Base-by-base conservation (phyloP, 2,329 filamentous ascomycete genomes). In the Botrytis byssoidea region DNA sequence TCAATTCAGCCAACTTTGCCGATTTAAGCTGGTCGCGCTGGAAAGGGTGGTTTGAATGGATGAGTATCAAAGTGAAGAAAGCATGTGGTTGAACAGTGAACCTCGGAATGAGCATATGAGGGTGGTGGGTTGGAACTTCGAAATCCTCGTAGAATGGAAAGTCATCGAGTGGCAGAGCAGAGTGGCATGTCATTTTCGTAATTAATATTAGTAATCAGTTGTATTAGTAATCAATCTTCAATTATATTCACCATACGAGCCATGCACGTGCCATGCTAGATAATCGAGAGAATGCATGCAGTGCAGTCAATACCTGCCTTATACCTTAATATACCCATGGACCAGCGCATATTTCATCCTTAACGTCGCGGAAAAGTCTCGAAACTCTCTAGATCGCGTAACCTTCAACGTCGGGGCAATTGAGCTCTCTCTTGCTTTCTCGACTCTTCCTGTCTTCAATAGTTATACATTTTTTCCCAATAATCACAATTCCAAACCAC, bases 401-500 rank as follows among this genome's bases (percentile, higher is more conserved):
- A 73, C 29, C 66, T 29, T 61, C 73, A 70, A 75, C 74, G 74
- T 75, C 51, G 51, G 51, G 16, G 14, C 51, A 57, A 69, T 73
- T 64, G 44, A 67, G 55, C 35, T 55, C 61, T 74, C 51, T 57
- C 51, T 57, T 14, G 14, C 51, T 18, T 16, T 57, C 51, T 57
- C 51, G n/a, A 29, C 51, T 18, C 51, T 32, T 29, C 70, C 77
- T 75, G 73, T 75, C 74, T 73, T 75, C 72, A 73, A 42, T 71
- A 67, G 16, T 46, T 44, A 22, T 40, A 59, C 10, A 57, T 60
- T 40, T 51, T 32, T 48, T 32, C n/a, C 51, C 65, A 46, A 72
- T 69, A 57, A 67, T 59, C 10, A 72, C 40, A 37, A 59, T 72
- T 69, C 25, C 44, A 35, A 32, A 32, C n/a, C n/a, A 61, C 55